phyloP scores from a whole-genome alignment of 106 monocot genomes.

The Dioscorea zingiberensis region DNA sequence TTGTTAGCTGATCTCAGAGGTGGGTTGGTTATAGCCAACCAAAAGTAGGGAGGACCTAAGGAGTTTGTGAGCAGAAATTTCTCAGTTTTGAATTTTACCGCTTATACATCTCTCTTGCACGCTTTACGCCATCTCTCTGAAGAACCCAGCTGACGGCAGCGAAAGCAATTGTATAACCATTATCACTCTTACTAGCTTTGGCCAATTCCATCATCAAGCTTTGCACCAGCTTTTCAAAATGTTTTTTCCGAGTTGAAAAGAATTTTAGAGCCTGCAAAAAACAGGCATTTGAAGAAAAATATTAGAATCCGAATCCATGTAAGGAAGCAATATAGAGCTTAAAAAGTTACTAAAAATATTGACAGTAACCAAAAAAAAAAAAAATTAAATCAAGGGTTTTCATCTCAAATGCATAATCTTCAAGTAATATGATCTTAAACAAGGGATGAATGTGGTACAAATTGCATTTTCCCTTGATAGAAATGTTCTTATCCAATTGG shows the following conservation, averaged over 20 bases:
- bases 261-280: conserved; percentile 52
- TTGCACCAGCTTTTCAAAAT: conserved; percentile 54
- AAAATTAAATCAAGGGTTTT: no score
- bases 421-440: no score
- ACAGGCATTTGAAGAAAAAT: neutral
- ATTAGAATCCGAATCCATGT: no score
- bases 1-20: no score
- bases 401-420: no score
- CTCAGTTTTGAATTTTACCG: conserved; percentile 23
- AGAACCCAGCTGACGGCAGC: conserved; percentile 38
- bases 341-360: no score
- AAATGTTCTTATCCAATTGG: no score
- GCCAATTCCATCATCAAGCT: conserved; percentile 31
- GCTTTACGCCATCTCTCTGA: conserved; percentile 40
- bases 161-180: conserved; percentile 29
- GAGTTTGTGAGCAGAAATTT: neutral
- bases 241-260: conserved; percentile 36
- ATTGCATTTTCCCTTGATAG: no score
- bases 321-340: no score
- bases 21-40: no score
- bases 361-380: no score
- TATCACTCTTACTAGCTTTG: conserved; percentile 21
- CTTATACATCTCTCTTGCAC: conserved; percentile 57
- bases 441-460: no score
- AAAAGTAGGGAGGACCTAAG: neutral